Evolutionary conservation across 2,329 filamentous ascomycete species (phyloP), one percentile per base, ranked within the genome.

Genomic region (Microdochium bolleyi): DNA sequence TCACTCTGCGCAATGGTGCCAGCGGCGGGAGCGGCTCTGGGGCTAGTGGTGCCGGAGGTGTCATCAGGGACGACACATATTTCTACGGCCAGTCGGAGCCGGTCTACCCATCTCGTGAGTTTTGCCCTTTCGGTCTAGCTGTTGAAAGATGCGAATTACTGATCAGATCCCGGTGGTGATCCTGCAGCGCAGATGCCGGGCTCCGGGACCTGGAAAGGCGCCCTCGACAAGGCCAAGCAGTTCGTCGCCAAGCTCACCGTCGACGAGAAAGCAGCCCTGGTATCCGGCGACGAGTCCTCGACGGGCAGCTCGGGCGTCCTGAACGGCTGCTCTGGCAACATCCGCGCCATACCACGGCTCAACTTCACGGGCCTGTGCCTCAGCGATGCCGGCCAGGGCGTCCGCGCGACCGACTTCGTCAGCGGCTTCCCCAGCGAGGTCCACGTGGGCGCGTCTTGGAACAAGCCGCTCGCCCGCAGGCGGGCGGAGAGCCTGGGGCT

Each of bases 201-300:
- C 16, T 69, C 76, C 4, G 86, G 83, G 10, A 72, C 80, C 41
- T 94, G 89, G 89, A 74, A 74, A 2, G 74, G 77, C 16, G 83
- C 88, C 4, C 85, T 87, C 60, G 67, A 71, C 21, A 88, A 85
- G 63, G 89, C 89, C 0, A 75, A 77, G 53, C 75, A 75, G 1
- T 82, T 94, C 59, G 88, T 95, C 13, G 77, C 75, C 14, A 77
- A 85, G 61, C 77, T 94, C 72, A 92, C 87, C 1, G 70, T 92
- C 49, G 75, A 83, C 19, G 89, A 95, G 67, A 94, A 92, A 70
- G 83, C 74, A 24, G 58, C 84, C 61, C 68, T 94, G 54, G 92
- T 88, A 0, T 87, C 86, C 1, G 89, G 89, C 56, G 78, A 84
- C 49, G 76, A 79, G 59, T 82, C 67, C 2, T 69, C 70, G n/a